Evolutionary conservation across 2,329 filamentous ascomycete genomes (phyloP).

Genomic region (Blumeriella jaapii): DNA sequence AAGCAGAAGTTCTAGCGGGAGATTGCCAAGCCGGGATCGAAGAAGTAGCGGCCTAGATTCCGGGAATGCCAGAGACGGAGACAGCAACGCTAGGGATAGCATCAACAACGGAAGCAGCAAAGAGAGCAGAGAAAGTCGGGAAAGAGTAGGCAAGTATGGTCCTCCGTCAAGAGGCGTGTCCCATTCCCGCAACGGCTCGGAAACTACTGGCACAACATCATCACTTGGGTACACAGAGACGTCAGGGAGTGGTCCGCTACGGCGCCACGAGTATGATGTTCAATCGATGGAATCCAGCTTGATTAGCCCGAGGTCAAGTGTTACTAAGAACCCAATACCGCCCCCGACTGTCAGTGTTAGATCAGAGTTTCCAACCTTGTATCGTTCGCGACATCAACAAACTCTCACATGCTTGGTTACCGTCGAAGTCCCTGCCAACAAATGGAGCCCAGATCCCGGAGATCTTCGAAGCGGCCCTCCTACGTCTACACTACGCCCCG

Average conservation of each 20-base stretch:
- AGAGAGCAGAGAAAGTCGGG: slow-evolving; percentile 35
- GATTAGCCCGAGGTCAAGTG: slow-evolving; percentile 54
- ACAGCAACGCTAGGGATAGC: slow-evolving; percentile 21
- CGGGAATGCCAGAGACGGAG: slow-evolving; percentile 30
- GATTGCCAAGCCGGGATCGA: slow-evolving; percentile 28
- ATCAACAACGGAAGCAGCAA: slow-evolving; percentile 25
- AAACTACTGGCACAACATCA: slow-evolving; percentile 58
- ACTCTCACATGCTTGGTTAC: slow-evolving; percentile 89
- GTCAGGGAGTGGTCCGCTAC: slow-evolving; percentile 52
- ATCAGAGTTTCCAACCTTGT: slow-evolving; percentile 94
- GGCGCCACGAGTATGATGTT: slow-evolving; percentile 87
- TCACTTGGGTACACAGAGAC: slow-evolving; percentile 72
- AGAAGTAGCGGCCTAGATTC: too few species aligned
- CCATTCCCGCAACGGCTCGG: slow-evolving; percentile 71
- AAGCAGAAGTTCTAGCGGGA: slow-evolving; percentile 33
- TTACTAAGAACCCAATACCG: slow-evolving; percentile 77
- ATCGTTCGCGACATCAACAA: slow-evolving; percentile 83
- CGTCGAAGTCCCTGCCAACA: slow-evolving; percentile 83
- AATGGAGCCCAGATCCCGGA: slow-evolving; percentile 78
- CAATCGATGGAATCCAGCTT: slow-evolving; percentile 90
- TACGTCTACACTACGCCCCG: slow-evolving; percentile 32
- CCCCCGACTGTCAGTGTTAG: slow-evolving; percentile 85
- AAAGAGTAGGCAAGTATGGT: slow-evolving; percentile 35
- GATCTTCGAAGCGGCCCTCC: slow-evolving; percentile 51
- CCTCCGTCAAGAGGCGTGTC: slow-evolving; percentile 11